These are phyloP conservation scores for Hippophae gyantsensis DNA, from an alignment of 306 rosid genomes.

Conservation along the genomic window DNA sequence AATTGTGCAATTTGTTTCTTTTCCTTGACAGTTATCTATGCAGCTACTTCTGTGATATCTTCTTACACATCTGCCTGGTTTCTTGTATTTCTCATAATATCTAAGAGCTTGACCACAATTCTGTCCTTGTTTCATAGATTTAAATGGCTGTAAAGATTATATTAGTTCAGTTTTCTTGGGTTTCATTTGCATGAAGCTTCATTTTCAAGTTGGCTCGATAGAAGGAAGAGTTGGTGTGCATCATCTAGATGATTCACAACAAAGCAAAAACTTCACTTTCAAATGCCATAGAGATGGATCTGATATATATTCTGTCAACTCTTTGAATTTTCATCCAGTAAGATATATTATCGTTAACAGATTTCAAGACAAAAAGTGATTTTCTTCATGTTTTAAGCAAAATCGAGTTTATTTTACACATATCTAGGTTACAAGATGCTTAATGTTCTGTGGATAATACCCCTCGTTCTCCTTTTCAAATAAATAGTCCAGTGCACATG, in stretches of 20 bases:
- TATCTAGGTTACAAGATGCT: neutral
- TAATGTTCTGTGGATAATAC: too few species aligned
- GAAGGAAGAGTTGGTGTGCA: constrained; percentile 99
- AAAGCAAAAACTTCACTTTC: constrained; percentile 79
- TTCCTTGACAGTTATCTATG: too few species aligned
- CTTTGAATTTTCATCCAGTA: constrained; percentile 88
- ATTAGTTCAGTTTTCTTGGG: neutral
- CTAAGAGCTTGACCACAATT: neutral
- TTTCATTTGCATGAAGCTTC: neutral
- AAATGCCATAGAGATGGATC: constrained; percentile 74
- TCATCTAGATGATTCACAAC: constrained; percentile 72
- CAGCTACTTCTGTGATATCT: too few species aligned
- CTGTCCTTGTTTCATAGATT: neutral
- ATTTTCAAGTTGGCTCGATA: constrained; percentile 73
- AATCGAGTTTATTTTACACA: too few species aligned
- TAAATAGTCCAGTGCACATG: too few species aligned
- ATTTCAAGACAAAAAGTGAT: neutral
- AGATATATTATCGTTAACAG: constrained; percentile 11
- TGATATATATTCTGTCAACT: constrained; percentile 75
- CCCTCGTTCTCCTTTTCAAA: too few species aligned
- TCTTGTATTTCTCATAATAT: neutral
- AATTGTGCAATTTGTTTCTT: too few species aligned
- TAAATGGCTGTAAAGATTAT: neutral
- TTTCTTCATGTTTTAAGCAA: neutral
- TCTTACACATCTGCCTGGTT: neutral